A percentile compares a stretch with the other conserved stretches of the same genome.
Conservation (phyloP, 495 filamentous ascomycete genomes). For the Neurospora hispaniola region DNA sequence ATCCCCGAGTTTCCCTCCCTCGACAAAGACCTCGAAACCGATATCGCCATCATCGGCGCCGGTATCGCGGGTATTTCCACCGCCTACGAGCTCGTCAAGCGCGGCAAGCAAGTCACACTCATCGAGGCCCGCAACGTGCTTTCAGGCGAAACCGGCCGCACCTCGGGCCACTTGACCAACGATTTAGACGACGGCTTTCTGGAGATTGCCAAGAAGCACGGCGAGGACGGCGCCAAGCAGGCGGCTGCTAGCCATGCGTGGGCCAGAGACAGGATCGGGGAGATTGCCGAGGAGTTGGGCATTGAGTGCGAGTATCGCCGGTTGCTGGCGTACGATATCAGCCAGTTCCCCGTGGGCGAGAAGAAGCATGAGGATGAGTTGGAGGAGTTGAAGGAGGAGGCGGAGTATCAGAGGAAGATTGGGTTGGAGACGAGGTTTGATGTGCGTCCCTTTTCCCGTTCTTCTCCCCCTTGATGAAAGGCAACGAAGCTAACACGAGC, state of each 20-base stretch:
- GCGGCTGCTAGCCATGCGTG: slow-evolving; percentile 46
- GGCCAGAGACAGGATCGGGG: slow-evolving; percentile 39
- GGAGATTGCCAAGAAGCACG: slow-evolving; percentile 42
- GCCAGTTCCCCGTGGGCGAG: slow-evolving; percentile 21
- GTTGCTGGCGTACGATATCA: slow-evolving; percentile 36
- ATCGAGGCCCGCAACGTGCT: slow-evolving; percentile 45
- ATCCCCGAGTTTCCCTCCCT: slow-evolving; percentile 36
- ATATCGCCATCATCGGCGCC: slow-evolving; percentile 43
- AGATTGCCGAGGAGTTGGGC: slow-evolving; percentile 34
- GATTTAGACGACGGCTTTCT: slow-evolving; percentile 42
- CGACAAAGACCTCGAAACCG: slow-evolving; percentile 25
- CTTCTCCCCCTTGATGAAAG: too few relatives aligned
- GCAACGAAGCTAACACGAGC: too few relatives aligned
- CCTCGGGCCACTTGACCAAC: slow-evolving; percentile 44
- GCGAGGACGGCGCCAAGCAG: slow-evolving; percentile 32
- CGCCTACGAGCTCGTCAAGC: slow-evolving; percentile 44
- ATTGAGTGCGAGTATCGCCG: slow-evolving; percentile 47
- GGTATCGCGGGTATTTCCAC: slow-evolving; percentile 45
- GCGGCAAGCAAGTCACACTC: slow-evolving; percentile 38
- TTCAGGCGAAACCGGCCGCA: slow-evolving; percentile 44
- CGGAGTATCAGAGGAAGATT: slow-evolving; percentile 28
- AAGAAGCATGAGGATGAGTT: slow-evolving; percentile 32
- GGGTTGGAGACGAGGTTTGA: slow-evolving; percentile 34
- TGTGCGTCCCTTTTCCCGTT: slow-evolving; percentile 6
- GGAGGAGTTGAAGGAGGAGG: slow-evolving; percentile 27